phyloP scores from a whole-genome alignment of 2,329 filamentous ascomycete species.

The Arthrobotrys conoides region DNA sequence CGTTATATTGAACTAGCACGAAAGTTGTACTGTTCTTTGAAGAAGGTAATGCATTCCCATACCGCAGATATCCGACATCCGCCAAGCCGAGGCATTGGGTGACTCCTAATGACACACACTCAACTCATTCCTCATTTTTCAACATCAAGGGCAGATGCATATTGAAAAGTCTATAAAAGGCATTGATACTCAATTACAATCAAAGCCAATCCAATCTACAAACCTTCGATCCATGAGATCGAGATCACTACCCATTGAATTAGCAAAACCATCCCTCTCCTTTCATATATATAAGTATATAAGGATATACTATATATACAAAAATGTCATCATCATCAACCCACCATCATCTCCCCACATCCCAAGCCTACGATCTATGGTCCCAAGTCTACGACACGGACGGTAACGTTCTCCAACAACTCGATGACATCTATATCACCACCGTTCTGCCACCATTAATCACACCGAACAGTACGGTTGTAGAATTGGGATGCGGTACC shows the following conservation, averaged over 20 bases:
- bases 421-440: slow-evolving; percentile 74
- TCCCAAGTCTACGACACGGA: slow-evolving; percentile 75
- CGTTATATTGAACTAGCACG: too few relatives aligned
- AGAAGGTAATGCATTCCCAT: slow-evolving; percentile 8
- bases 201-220: too few relatives aligned
- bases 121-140: slow-evolving; percentile 18
- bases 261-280: neutral
- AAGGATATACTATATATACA: neutral
- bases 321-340: neutral
- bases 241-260: neutral
- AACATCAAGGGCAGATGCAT: neutral
- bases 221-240: too few relatives aligned
- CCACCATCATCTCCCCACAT: slow-evolving; percentile 34
- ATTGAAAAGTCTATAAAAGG: slow-evolving; percentile 11
- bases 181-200: neutral
- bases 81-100: slow-evolving; percentile 35
- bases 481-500: slow-evolving; percentile 78
- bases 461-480: slow-evolving; percentile 66
- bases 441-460: slow-evolving; percentile 69
- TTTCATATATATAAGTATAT: neutral
- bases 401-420: slow-evolving; percentile 76
- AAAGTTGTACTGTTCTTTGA: neutral
- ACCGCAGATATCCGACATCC: slow-evolving; percentile 35
- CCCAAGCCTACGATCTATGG: slow-evolving; percentile 53
- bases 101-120: slow-evolving; percentile 56